Evolutionary conservation across 768 basidiomycete genomes (phyloP).

Genomic region (Sporobolomyces phaffii): DNA sequence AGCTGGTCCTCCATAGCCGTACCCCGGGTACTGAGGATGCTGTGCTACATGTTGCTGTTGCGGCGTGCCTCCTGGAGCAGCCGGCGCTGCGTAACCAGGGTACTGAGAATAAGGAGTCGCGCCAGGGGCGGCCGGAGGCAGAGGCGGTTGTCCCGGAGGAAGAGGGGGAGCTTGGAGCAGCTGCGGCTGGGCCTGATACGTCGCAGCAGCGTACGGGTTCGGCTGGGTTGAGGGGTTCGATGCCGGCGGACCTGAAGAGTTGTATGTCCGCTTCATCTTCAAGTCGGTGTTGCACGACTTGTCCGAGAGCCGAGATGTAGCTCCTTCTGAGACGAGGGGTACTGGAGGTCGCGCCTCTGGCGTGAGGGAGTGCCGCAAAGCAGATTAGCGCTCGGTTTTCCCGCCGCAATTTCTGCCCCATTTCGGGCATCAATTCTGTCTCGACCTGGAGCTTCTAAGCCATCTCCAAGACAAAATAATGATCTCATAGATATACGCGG

Average conservation of each 20-base stretch:
- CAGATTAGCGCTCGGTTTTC: too few species aligned
- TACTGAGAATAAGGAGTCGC: background rate
- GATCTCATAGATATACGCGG: too few species aligned
- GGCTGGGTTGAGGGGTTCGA: too few species aligned
- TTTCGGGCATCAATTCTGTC: too few species aligned
- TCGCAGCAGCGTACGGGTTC: constrained; percentile 70
- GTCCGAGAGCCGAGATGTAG: background rate
- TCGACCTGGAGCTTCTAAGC: too few species aligned
- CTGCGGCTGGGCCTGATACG: constrained; percentile 63
- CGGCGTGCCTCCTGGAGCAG: background rate
- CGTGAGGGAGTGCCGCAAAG: too few species aligned
- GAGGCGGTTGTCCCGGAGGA: background rate
- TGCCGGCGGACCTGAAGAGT: background rate
- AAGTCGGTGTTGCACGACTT: too few species aligned
- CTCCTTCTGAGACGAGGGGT: too few species aligned
- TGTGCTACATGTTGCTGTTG: constrained; percentile 15
- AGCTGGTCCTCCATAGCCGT: constrained; percentile 34
- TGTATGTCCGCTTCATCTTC: constrained; percentile 8
- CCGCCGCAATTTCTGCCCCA: too few species aligned
- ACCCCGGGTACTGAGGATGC: constrained; percentile 42
- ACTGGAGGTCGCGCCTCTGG: too few species aligned
- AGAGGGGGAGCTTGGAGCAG: background rate
- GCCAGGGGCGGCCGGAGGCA: background rate
- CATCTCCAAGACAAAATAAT: too few species aligned
- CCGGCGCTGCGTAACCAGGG: background rate